These are phyloP conservation scores for Kodamaea kaohsiungensis DNA, from an alignment of 805 yeast species.

Conservation along the genomic window DNA sequence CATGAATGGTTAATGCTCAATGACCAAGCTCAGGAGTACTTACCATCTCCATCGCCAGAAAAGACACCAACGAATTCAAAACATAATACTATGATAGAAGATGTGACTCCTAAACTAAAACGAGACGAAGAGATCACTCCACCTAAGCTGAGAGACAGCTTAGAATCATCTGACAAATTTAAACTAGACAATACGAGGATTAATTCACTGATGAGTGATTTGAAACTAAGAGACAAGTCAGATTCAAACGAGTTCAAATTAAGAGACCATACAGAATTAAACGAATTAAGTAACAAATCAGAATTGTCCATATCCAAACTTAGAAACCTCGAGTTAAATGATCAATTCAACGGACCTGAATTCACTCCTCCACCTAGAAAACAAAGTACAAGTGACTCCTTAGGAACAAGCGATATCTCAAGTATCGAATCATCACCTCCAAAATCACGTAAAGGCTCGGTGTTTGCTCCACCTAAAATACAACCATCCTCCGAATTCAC, in stretches of 20 bases:
- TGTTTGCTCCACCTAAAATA: background rate
- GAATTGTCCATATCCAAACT: background rate
- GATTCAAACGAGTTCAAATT: too few species aligned
- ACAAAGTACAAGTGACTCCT: background rate
- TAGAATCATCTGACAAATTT: background rate
- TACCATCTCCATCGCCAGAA: background rate
- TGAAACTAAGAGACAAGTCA: background rate
- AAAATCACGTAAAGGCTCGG: background rate
- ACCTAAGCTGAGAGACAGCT: background rate
- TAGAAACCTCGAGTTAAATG: background rate
- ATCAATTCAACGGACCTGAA: background rate
- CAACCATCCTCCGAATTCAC: background rate
- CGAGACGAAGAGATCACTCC: background rate
- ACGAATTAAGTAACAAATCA: background rate
- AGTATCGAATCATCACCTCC: background rate
- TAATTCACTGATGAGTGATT: background rate
- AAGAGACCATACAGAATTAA: background rate
- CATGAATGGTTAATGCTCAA: constrained; percentile 1
- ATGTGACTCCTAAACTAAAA: background rate
- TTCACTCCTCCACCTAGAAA: background rate
- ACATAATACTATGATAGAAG: constrained; percentile 3
- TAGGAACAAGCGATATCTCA: background rate
- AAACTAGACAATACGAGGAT: background rate
- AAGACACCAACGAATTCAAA: constrained; percentile 2
- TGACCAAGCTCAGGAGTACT: background rate